Conservation (phyloP, 2,329 filamentous ascomycete species). For the Cryphonectria parasitica region DNA sequence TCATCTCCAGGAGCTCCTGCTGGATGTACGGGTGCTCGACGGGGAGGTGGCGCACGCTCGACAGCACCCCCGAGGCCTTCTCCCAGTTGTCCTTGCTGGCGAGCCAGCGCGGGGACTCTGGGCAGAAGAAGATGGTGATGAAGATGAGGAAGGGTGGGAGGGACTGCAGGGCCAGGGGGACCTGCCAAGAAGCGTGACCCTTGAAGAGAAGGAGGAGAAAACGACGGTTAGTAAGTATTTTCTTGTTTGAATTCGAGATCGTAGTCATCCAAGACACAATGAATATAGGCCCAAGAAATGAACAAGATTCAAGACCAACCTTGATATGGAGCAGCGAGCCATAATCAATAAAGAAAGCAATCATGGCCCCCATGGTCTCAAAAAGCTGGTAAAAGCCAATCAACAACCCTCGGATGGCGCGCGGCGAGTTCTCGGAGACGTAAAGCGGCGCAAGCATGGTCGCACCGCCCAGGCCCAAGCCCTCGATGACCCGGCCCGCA, state of each 20-base stretch:
- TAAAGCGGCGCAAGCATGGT: conserved; percentile 49
- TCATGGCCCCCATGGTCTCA: conserved; percentile 48
- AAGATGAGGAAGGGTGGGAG: conserved; percentile 59
- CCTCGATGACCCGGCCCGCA: conserved; percentile 60
- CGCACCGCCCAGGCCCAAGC: conserved; percentile 49
- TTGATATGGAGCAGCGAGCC: conserved; percentile 46
- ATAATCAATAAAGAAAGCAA: conserved; percentile 57
- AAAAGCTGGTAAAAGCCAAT: conserved; percentile 52
- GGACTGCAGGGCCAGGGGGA: conserved; percentile 66
- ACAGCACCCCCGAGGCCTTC: conserved; percentile 43
- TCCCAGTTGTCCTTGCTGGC: conserved; percentile 69
- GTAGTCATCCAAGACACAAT: too few relatives aligned
- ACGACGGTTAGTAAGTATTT: not conserved
- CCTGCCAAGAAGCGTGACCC: conserved; percentile 27
- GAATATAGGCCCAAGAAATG: not conserved
- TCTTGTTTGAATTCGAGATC: too few relatives aligned
- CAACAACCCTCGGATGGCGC: conserved; percentile 48
- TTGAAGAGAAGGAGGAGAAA: not conserved
- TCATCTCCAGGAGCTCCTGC: conserved; percentile 40
- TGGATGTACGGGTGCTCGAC: conserved; percentile 43
- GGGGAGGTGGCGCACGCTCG: conserved; percentile 41
- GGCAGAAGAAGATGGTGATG: conserved; percentile 59
- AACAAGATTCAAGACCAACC: not conserved
- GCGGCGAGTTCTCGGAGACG: conserved; percentile 49
- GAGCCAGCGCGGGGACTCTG: conserved; percentile 65